A percentile compares a stretch with the other conserved stretches of the same genome.
These are phyloP conservation scores for Coemansia sp. DNA, from an alignment of 192 early-diverging fungal species.

Conservation along the genomic window DNA sequence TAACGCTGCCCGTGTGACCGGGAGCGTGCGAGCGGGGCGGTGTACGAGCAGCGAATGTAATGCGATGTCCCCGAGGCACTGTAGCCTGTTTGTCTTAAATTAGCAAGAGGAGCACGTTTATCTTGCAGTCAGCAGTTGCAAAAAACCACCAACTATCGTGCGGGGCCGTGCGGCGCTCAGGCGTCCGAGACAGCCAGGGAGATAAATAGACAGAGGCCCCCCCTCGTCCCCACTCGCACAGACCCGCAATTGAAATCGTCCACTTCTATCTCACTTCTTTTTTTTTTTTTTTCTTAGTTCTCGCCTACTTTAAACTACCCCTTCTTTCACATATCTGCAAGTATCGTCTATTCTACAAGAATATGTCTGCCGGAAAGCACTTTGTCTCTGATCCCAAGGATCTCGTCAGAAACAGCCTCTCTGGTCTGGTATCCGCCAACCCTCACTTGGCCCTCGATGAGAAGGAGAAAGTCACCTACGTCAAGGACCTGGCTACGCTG, in stretches of 20 bases:
- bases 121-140: conserved; percentile 5
- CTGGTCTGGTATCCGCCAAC: conserved; percentile 62
- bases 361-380: conserved; percentile 58
- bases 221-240: neutral
- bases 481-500: conserved; percentile 56
- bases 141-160: neutral
- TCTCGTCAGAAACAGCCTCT: conserved; percentile 65
- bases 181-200: neutral
- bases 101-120: neutral
- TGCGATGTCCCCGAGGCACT: neutral
- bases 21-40: neutral
- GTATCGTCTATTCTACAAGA: neutral
- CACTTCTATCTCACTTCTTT: neutral
- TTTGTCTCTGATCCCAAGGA: conserved; percentile 63
- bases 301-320: neutral
- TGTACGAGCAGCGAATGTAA: conserved; percentile 3
- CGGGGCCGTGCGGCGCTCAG: neutral
- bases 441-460: conserved; percentile 63
- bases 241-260: neutral
- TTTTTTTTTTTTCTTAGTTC: neutral
- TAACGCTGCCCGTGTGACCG: neutral
- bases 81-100: neutral
- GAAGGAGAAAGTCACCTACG: conserved; percentile 69
- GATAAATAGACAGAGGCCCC: neutral
- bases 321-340: too few species aligned